Evolutionary conservation across 192 early-diverging fungal species (phyloP), one percentile per base, ranked within the genome.

Genomic region (Chytriomyces hyalinus): DNA sequence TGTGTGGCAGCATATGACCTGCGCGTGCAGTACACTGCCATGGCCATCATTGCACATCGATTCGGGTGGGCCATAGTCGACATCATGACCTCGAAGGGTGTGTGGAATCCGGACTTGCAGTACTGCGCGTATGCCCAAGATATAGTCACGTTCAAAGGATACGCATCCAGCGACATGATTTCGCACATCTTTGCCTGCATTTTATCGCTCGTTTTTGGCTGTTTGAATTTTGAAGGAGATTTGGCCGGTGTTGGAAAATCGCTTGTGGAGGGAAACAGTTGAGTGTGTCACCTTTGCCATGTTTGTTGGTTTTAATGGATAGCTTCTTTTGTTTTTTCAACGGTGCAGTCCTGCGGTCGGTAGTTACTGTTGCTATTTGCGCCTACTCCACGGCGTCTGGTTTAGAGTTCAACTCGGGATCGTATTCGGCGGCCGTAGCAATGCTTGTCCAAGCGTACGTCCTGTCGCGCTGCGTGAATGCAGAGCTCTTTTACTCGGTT

Each of bases 251-350:
- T 44, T 3, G 66, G 28, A 15, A 65, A 28, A 13, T 15, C 28
- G 6, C 63, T 65, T 26, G 63, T 65, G 20, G 63, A 65, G 11
- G 63, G 63, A 65, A 65, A 65, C 26, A 28, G 63, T 65, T 28
- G 63, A 26, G n/a, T 65, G 20, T 26, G 17, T n/a, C 1, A 13
- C 53, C 13, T 64, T 24, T n/a, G n/a, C n/a, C n/a, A n/a, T 28
- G n/a, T 3, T 8, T 22, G 15, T 64, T 28, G 62, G 1, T 11
- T 64, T 11, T 13, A 2, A 22, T 28, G 1, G 28, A n/a, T 28
- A 8, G 20, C 10, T 36, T 17, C 17, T 24, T 22, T 1, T 0
- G 1, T 36, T 67, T 15, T 17, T 22, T 64, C 1, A 63, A 63
- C 22, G 1, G 44, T 5, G 47, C 44, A 67, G 66, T 67, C 10